phyloP scores from a whole-genome alignment of 2,329 filamentous ascomycete species.

The Microthyrium microscopicum region DNA sequence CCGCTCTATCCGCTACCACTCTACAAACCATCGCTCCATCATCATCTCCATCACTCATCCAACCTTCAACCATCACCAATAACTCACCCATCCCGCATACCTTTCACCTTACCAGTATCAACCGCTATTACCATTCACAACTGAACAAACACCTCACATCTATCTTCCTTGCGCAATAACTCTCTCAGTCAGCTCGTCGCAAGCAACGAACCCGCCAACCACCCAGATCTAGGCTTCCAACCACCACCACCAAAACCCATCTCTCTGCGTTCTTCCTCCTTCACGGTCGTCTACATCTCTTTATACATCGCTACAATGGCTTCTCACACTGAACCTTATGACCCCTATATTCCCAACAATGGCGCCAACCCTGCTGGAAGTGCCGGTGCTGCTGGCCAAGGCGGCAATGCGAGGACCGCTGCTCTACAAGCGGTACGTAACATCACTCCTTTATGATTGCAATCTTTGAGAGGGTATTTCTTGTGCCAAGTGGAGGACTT shows the following conservation, averaged over 20 bases:
- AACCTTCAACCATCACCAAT: conserved; percentile 4
- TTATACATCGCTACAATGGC: conserved; percentile 28
- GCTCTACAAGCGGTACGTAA: conserved; percentile 72
- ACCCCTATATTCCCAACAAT: conserved; percentile 73
- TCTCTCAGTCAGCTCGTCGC: conserved; percentile 14
- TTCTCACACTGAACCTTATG: conserved; percentile 50
- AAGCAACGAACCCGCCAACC: conserved; percentile 4
- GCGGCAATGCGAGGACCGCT: conserved; percentile 48
- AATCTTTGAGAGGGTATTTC: neutral
- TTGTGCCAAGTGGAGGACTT: neutral
- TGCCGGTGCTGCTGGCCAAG: conserved; percentile 30
- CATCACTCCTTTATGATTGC: neutral
- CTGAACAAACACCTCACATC: too few species aligned
- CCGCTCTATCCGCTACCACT: neutral
- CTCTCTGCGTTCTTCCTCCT: conserved; percentile 8
- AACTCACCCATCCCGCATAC: too few species aligned
- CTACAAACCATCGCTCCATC: neutral
- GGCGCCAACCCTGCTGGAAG: conserved; percentile 20
- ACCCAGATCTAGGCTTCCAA: conserved; percentile 9
- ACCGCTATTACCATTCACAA: neutral
- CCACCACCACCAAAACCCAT: conserved; percentile 13
- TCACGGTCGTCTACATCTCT: neutral
- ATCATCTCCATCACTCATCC: neutral
- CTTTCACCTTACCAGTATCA: neutral
- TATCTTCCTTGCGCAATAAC: conserved; percentile 10